phyloP scores from a whole-genome alignment of 2,329 filamentous ascomycete species.

The Pseudopithomyces maydicus region DNA sequence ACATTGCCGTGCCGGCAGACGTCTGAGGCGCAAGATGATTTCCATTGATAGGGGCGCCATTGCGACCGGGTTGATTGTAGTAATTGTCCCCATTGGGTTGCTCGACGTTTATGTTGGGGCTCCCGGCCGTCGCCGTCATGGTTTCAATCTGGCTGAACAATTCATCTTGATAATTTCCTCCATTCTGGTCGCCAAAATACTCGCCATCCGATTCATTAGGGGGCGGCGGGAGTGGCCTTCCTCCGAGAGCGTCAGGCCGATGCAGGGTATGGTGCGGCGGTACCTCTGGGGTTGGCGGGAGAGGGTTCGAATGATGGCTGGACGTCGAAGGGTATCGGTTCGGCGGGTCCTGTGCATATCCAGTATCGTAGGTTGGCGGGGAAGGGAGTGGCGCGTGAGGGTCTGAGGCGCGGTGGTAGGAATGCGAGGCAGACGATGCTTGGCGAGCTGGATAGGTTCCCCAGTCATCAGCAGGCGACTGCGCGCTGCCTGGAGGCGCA shows the following conservation, averaged over 20 bases:
- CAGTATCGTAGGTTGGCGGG: conserved; percentile 35
- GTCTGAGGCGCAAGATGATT: conserved; percentile 48
- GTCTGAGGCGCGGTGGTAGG: conserved; percentile 34
- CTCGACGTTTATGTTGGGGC: conserved; percentile 45
- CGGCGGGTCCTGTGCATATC: conserved; percentile 33
- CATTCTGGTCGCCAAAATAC: conserved; percentile 45
- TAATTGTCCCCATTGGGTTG: conserved; percentile 39
- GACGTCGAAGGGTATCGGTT: conserved; percentile 39
- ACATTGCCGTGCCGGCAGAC: conserved; percentile 24
- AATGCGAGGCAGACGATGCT: conserved; percentile 32
- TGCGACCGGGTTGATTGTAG: conserved; percentile 29
- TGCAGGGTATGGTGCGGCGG: conserved; percentile 56
- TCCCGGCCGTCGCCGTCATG: conserved; percentile 44
- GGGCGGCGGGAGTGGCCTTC: conserved; percentile 65
- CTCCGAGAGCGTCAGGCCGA: conserved; percentile 57
- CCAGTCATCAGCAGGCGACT: conserved; percentile 42
- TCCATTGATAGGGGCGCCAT: conserved; percentile 54
- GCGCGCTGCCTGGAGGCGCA: conserved; percentile 38
- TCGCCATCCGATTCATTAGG: conserved; percentile 54
- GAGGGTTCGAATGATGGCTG: conserved; percentile 44
- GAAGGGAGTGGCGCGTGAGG: conserved; percentile 43
- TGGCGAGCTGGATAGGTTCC: conserved; percentile 36
- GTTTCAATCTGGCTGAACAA: conserved; percentile 63
- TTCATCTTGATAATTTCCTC: conserved; percentile 56
- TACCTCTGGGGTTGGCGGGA: conserved; percentile 55